Base-by-base conservation (phyloP, 2,329 filamentous ascomycete species). In the Cercospora sesami region DNA sequence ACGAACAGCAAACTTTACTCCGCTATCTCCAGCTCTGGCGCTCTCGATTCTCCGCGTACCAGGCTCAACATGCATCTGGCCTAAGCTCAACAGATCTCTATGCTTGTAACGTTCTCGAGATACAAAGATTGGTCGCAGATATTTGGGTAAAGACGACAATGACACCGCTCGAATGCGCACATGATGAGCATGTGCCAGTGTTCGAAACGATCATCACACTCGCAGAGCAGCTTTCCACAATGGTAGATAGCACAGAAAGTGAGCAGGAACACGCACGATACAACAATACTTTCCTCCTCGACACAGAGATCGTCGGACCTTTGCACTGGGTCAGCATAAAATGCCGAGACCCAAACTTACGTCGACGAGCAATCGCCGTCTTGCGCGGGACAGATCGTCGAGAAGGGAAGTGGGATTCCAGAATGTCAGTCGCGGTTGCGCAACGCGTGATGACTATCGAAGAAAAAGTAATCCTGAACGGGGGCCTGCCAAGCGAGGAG, bases 261-360 rank as follows among this genome's bases (percentile, higher is more conserved):
- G 18, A 48, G 9, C 45, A 14, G 5, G 12, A 48, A 23, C 45
- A 18, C 12, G 45, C 45, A 14, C 45, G 45, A 21, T 48, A 48
- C 9, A 28, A 30, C 12, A 30, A 28, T n/a, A 63, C 45, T 2
- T 63, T 63, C 7, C 30, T 63, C 16, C 53, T 63, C 12, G 61
- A 63, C 61, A 63, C 53, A 28, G 61, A 63, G 31, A 55, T 63
- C 10, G 26, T 63, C 3, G 51, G 42, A 7, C 61, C 61, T 3
- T 16, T 63, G 16, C 45, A 63, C 18, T 55, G 51, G 21, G 33
- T 63, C 23, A 23, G 45, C 12, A 21, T 28, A 9, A 51, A 63
- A 8, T 55, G 61, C 28, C 61, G 61, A n/a, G 10, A 63, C 16
- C 61, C 61, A 2, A 28, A 4, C 5, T 6, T 63, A 5, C 42